A percentile compares a stretch with the other conserved stretches of the same genome.
phyloP scores from a whole-genome alignment of 106 monocot genomes.

The Vanilla planifolia region DNA sequence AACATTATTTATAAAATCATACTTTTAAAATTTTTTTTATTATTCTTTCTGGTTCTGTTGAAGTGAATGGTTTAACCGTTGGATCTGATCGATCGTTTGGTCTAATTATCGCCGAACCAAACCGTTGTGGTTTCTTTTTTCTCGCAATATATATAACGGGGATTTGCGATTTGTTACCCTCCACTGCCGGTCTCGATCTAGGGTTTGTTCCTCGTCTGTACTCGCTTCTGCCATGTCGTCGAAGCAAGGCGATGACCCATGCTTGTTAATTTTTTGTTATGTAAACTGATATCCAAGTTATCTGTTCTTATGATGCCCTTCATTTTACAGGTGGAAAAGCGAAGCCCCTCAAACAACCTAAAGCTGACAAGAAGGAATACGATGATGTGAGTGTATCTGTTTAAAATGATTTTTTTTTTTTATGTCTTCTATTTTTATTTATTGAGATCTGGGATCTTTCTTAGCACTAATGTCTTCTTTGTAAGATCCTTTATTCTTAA shows the following conservation, averaged over 20 bases:
- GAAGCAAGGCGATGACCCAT: slow-evolving; percentile 10
- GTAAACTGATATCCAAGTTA: neutral
- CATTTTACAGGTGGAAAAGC: slow-evolving; percentile 20
- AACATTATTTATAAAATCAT: too few relatives aligned
- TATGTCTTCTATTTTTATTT: neutral
- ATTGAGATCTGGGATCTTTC: neutral
- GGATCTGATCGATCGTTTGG: too few relatives aligned
- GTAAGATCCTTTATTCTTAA: too few relatives aligned
- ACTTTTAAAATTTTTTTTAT: too few relatives aligned
- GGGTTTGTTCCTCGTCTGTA: slow-evolving; percentile 2
- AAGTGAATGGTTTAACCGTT: too few relatives aligned
- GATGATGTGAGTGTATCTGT: slow-evolving; percentile 10
- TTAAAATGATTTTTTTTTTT: neutral
- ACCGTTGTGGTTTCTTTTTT: too few relatives aligned
- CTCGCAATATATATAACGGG: too few relatives aligned
- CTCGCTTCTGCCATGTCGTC: slow-evolving; percentile 11
- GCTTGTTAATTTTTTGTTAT: neutral
- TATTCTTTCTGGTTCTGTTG: too few relatives aligned
- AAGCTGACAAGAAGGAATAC: slow-evolving; percentile 21
- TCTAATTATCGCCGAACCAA: too few relatives aligned
- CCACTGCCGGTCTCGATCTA: too few relatives aligned
- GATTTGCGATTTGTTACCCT: too few relatives aligned
- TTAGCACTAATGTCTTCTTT: too few relatives aligned
- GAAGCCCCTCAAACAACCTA: slow-evolving; percentile 27
- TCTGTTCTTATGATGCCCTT: neutral